Conservation (phyloP, 2,329 filamentous ascomycete species). For the Scopulariopsis brevicaulis region DNA sequence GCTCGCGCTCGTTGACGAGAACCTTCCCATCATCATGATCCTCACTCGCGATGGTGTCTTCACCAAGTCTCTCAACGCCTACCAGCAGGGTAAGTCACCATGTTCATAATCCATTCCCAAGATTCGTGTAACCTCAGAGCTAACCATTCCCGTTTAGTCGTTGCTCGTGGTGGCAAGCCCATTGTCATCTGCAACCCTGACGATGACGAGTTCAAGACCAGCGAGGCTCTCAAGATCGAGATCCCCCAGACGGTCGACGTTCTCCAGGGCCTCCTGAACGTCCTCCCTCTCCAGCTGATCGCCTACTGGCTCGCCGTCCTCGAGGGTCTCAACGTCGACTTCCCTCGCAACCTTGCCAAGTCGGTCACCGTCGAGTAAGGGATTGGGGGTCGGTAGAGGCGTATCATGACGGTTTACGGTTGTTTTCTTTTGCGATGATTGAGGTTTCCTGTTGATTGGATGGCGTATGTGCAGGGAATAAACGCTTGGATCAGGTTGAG, state of each 20-base stretch:
- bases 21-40: constrained; percentile 99
- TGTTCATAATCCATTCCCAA: background rate
- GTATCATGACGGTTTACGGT: background rate
- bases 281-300: constrained; percentile 94
- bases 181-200: constrained; percentile 95
- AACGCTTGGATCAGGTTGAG: constrained; percentile 2
- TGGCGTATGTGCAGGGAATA: constrained; percentile 2
- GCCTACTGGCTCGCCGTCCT: constrained; percentile 97
- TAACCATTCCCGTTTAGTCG: constrained; percentile 44
- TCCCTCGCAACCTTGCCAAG: constrained; percentile 97
- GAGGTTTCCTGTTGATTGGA: background rate
- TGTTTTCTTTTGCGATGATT: background rate
- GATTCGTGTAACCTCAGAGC: background rate
- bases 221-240: constrained; percentile 93
- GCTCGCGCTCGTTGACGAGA: constrained; percentile 91
- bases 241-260: constrained; percentile 92
- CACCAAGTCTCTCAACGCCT: constrained; percentile 97
- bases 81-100: constrained; percentile 70
- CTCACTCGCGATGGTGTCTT: constrained; percentile 93
- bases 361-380: constrained; percentile 94
- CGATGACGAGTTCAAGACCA: constrained; percentile 80
- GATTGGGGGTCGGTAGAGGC: background rate
- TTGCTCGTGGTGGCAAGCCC: constrained; percentile 88
- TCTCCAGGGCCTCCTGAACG: constrained; percentile 93
- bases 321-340: constrained; percentile 94